Base-by-base conservation (phyloP, 129 eudicot genomes). In the Smallanthus sonchifolius region DNA sequence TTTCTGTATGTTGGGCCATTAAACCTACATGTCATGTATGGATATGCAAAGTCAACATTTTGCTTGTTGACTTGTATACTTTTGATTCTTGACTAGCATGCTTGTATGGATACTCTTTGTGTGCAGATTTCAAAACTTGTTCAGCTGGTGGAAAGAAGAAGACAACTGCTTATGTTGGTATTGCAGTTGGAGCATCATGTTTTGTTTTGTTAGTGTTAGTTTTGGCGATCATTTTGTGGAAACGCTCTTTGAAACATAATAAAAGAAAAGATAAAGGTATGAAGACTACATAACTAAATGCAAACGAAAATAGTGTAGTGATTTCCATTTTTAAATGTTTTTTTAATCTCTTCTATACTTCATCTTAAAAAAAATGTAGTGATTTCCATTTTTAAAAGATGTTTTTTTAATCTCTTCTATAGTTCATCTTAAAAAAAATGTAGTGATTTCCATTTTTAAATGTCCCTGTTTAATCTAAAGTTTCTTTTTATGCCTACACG, bases 181-280 rank as follows among this genome's bases (percentile, higher is more conserved):
- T 78, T 73, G 77, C 83, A 77, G 79, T 84, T 76, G 57, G 79
- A 67, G 74, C 83, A 37, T 68, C 40, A 15, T 82, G 66, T 70
- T 42, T 74, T 24, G 64, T 55, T 63, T 54, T 82, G 71, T 52
- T 60, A 35, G 54, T 84, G 20, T 36, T 79, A 35, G 54, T 84
- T 20, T 36, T 79, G 44, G 79, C 60, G 19, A 9, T 87, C 48
- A 79, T 87, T 73, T 84, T 87, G 85, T 82, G 87, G 89, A 86
- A 78, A 84, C 61, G 80, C 10, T 74, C 35, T 67, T 57, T 77
- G 7, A 61, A 47, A 59, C 67, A 78, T 68, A 67, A 85, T 28
- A 87, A 77, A 65, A 56, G 55, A 38, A 52, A 51, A 40, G 77
- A 69, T 65, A 84, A 79, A 82, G 92, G 92, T 84, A 63, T 11